Evolutionary conservation across 192 early-diverging fungal genomes (phyloP), one percentile per base, ranked within the genome.

Genomic region (Coemansia sp.): DNA sequence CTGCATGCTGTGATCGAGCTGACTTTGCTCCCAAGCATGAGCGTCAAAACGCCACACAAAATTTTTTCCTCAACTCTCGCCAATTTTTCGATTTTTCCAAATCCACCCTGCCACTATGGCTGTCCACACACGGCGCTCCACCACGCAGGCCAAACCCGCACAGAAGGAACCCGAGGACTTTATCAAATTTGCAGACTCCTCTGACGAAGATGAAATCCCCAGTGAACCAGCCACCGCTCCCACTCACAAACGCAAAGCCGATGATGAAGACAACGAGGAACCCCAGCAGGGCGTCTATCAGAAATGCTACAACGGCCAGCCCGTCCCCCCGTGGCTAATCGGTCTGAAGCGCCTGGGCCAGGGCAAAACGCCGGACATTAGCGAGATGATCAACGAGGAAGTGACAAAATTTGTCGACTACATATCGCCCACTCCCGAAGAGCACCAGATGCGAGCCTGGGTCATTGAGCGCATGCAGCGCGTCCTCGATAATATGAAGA

Each of bases 401-500:
- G 84, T 95, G 13, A 64, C 75, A 11, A 89, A 88, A 28, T 94
- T 93, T 66, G 83, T 94, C 1, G 62, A 87, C 8, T 97, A 90
- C 69, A 79, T 98, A 7, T 82, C 85, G n/a, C 96, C 96, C 0
- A 93, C 92, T 0, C 66, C 77, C 21, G 88, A 89, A 42, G 96
- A 98, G 53, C 88, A 90, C 57, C 73, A 83, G 36, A 83, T 97
- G 86, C 87, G 96, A 2, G 33, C 68, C 31, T 88, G 86, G 67
- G 87, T 91, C 0, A 75, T 96, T 0, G 82, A 88, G 11, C 78
- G 90, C 6, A 76, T 97, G 45, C 64, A 83, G 48, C 65, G 82
- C 0, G 59, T 75, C 5, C 59, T 83, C 38, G 66, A 75, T 33
- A 53, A 58, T 20, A 73, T 92, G 39, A 12, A 62, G 14, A 38